Conservation (phyloP, 164 flowering plant genomes). For the Brasenia schreberi region DNA sequence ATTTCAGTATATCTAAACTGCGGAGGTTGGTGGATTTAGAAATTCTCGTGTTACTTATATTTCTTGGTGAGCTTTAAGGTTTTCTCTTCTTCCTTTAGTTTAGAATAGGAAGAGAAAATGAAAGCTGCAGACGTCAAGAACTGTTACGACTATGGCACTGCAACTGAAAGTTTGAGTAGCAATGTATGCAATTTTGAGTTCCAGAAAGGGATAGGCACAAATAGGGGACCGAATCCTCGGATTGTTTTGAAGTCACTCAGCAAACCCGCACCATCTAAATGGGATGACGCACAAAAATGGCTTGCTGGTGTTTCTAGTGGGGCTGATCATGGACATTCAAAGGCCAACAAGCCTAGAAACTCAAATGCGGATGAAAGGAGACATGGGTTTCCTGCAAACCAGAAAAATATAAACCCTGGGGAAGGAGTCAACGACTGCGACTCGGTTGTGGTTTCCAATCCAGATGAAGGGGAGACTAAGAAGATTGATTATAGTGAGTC, state of each 20-base stretch:
- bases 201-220: slow-evolving; percentile 39
- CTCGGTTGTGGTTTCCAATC: slow-evolving; percentile 6
- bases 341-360: slow-evolving; percentile 51
- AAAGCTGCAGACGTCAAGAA: slow-evolving; percentile 58
- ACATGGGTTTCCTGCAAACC: slow-evolving; percentile 57
- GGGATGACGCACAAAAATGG: slow-evolving; percentile 99
- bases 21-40: not conserved
- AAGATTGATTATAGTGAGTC: slow-evolving; percentile 60
- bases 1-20: no score
- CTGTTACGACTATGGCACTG: slow-evolving; percentile 28
- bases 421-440: slow-evolving; percentile 17
- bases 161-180: slow-evolving; percentile 24
- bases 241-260: slow-evolving; percentile 29
- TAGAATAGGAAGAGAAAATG: slow-evolving; percentile 17
- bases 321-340: slow-evolving; percentile 26
- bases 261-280: slow-evolving; percentile 86
- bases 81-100: not conserved
- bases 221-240: slow-evolving; percentile 35
- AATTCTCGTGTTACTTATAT: not conserved
- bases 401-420: slow-evolving; percentile 32
- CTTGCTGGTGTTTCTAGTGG: slow-evolving; percentile 48
- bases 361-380: slow-evolving; percentile 87
- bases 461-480: slow-evolving; percentile 43
- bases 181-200: slow-evolving; percentile 47
- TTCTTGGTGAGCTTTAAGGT: not conserved